Evolutionary conservation across 2,329 filamentous ascomycete genomes (phyloP), one percentile per base, ranked within the genome.

Genomic region (Zasmidium citrigriseum): DNA sequence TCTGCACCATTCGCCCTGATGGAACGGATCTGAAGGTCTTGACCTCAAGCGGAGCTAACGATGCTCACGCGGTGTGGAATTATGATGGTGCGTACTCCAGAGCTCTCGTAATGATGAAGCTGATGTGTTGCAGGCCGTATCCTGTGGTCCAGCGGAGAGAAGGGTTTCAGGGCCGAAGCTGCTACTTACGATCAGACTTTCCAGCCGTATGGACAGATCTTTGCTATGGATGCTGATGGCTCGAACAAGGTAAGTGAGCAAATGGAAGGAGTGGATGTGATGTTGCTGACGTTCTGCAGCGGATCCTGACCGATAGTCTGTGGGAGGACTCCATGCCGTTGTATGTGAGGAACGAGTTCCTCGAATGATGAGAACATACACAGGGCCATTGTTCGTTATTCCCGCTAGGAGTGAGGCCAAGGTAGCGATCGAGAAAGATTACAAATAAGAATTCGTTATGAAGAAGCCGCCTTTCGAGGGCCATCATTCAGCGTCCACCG

Each of bases 271-370:
- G 34, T 4, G 18, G 14, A 16, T 7, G 18, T 41, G 5, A 41
- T 41, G 34, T n/a, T 9, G 49, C 49, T 34, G 45, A 47, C 45
- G 4, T 47, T 10, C 5, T 12, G 4, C 14, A 47, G 23, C 23
- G 25, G n/a, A 53, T 60, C n/a, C 46, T 61, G 24, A 54, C 56
- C 14, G 59, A 61, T 41, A 53, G 50, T 25, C 24, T 61, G 25
- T 61, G 59, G 55, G 59, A 61, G 59, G 55, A 61, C 27, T 41
- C 25, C 27, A 57, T 57, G 59, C 59, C 59, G 41, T 41, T 60
- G 45, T 60, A 50, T 52, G 29, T 60, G 49, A 54, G 54, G 50
- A 57, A 60, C 50, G 24, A 50, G 34, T 51, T 59, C 9, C 34
- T 59, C 48, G 48, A 53, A 10, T 52, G 20, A 52, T 49, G 9